phyloP scores from a whole-genome alignment of 306 rosid genomes.

The Ormosia emarginata region DNA sequence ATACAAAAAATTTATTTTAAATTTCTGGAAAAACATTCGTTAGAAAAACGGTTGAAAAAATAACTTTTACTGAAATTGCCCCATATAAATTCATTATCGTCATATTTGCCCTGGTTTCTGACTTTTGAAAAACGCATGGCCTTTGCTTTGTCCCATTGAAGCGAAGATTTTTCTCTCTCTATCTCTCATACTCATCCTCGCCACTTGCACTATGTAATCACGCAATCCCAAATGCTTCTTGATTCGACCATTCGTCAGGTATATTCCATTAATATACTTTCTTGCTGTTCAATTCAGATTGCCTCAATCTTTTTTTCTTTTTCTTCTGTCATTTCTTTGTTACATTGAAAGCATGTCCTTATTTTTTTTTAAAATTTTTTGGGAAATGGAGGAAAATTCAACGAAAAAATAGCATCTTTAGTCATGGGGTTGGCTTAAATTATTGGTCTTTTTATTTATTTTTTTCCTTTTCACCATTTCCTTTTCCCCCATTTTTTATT shows the following conservation, averaged over 20 bases:
- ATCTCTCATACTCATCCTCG: constrained; percentile 31
- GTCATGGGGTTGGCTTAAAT: constrained; percentile 1
- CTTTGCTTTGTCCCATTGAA: constrained; percentile 23
- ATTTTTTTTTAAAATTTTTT: not conserved
- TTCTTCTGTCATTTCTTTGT: constrained; percentile 2
- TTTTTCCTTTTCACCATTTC: not conserved
- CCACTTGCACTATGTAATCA: not conserved
- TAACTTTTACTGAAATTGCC: not conserved
- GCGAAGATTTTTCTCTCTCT: constrained; percentile 18
- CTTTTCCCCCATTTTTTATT: not conserved
- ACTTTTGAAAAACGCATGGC: not conserved
- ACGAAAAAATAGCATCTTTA: not conserved
- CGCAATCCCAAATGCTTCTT: constrained; percentile 13
- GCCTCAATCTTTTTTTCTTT: not conserved
- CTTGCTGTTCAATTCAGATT: not conserved
- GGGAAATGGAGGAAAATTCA: not conserved
- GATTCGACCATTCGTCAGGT: constrained; percentile 32
- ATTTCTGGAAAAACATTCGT: no score
- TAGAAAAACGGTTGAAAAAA: not conserved
- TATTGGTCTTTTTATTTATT: no score
- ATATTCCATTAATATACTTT: not conserved
- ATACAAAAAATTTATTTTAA: no score
- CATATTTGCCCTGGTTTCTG: not conserved
- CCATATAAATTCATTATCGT: not conserved
- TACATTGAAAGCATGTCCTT: not conserved